Percentiles rank a stretch among this genome's conserved stretches.
These are phyloP conservation scores for Gentiana straminea DNA, from an alignment of 257 asterid genomes.

Conservation along the genomic window DNA sequence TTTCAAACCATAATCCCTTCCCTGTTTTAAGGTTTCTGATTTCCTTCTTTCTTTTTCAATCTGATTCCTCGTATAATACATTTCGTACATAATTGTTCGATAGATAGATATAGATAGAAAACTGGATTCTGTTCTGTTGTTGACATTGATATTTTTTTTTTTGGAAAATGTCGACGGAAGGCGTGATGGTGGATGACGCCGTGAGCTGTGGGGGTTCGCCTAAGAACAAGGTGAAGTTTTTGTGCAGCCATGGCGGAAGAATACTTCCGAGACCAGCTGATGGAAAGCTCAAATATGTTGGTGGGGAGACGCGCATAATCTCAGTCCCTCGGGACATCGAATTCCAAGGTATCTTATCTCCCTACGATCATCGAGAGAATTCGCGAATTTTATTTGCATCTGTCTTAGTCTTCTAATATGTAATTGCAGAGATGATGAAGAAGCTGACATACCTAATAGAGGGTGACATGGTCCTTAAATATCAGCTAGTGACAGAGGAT, in stretches of 20 bases:
- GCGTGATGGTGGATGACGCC: conserved; percentile 4
- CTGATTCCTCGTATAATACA: not conserved
- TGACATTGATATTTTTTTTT: not conserved
- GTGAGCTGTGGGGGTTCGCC: conserved; percentile 28
- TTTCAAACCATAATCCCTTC: too few relatives aligned
- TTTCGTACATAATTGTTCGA: not conserved
- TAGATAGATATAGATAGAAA: not conserved
- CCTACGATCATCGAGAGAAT: too few relatives aligned
- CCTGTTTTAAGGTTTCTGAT: too few relatives aligned
- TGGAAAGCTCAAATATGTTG: conserved; percentile 69
- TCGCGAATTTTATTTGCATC: too few relatives aligned
- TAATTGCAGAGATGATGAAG: conserved; percentile 60
- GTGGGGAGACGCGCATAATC: conserved; percentile 89
- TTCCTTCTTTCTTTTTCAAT: too few relatives aligned
- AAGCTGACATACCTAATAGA: conserved; percentile 49
- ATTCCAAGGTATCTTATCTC: conserved; percentile 33
- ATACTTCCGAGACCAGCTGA: conserved; percentile 71
- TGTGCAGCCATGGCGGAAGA: conserved; percentile 83
- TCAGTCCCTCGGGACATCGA: conserved; percentile 46
- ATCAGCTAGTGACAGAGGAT: conserved; percentile 66
- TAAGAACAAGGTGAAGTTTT: conserved; percentile 40
- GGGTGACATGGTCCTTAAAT: conserved; percentile 68
- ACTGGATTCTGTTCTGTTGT: not conserved
- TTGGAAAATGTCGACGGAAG: conserved; percentile 11
- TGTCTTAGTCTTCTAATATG: not conserved